phyloP scores from a whole-genome alignment of 164 flowering plant species.

The Liquidambar formosana region DNA sequence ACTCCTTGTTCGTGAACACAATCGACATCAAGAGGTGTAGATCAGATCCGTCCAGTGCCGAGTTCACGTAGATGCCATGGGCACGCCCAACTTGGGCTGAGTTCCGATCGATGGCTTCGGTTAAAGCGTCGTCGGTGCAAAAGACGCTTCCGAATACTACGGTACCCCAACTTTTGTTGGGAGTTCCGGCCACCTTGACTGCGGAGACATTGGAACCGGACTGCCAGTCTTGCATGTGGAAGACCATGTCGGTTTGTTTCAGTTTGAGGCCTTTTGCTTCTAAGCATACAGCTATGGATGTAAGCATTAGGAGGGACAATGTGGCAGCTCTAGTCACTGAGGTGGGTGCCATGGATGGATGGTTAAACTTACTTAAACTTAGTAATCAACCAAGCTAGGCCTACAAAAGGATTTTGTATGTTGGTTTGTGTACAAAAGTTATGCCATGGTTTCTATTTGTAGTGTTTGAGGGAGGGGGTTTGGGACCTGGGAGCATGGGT shows the following conservation, averaged over 20 bases:
- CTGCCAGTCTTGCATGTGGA: not conserved
- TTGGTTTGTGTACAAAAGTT: no score
- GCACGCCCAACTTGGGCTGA: slow-evolving; percentile 14
- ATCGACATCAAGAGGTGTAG: slow-evolving; percentile 8
- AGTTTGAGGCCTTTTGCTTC: slow-evolving; percentile 5
- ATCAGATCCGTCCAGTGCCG: slow-evolving; percentile 6
- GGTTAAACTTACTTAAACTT: no score
- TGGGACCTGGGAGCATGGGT: no score
- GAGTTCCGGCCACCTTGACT: not conserved
- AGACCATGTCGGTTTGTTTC: slow-evolving; percentile 4
- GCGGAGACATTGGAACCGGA: not conserved
- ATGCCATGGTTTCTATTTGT: no score
- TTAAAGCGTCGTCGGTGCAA: slow-evolving; percentile 2
- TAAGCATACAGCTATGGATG: not conserved
- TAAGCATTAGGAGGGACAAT: not conserved
- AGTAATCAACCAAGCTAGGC: no score
- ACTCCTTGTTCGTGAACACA: slow-evolving; percentile 8
- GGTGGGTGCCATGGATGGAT: not conserved
- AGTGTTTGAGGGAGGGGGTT: no score
- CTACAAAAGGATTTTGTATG: no score
- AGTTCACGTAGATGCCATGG: slow-evolving; percentile 19
- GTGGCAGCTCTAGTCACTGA: not conserved
- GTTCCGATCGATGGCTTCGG: not conserved
- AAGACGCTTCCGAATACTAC: not conserved
- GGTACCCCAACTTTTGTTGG: not conserved